Base-by-base conservation (phyloP, 2,329 filamentous ascomycete genomes). In the Pseudocercospora cruenta region DNA sequence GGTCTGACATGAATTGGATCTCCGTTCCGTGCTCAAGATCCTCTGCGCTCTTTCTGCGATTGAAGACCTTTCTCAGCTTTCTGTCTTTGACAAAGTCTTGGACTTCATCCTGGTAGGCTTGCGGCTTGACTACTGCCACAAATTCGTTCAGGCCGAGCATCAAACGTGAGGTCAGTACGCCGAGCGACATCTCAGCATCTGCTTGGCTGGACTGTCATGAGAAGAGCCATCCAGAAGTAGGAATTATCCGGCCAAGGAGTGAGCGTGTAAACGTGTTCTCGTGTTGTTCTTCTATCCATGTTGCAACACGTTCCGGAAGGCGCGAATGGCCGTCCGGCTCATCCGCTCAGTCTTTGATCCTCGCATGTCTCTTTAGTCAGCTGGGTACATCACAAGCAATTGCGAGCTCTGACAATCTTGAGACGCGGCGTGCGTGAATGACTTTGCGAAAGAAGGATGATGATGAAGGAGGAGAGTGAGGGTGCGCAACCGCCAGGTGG, bases 1-100 rank as follows among this genome's bases (percentile, higher is more conserved):
- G 76, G 68, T 86, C 84, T 0, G 84, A 86, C 65, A 85, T 77
- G 68, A 83, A 71, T 62, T 83, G 81, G 7, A 65, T 33, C 36
- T 31, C 24, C 59, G 19, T 61, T 61, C 28, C 31, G 28, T 21
- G 49, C 28, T 36, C 31, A 24, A 16, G 2, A 16, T 22, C 22
- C 19, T 24, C n/a, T 59, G 9, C 31, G 19, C 14, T 22, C 26
- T 16, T 36, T 19, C 31, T 54, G 10, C n/a, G n/a, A 39, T 21
- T 19, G 24, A 54, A 31, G 16, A 22, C 59, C 39, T 45, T 45
- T 45, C 39, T 45, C 6, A 45, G 39, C 19, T 45, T 45, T 45
- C 39, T 16, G 12, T 45, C 39, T 5, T 45, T 45, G 5, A 45
- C 39, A 12, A 45, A 45, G 9, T 19, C 39, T 45, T 45, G 39